Base-by-base conservation (phyloP, 2,329 filamentous ascomycete genomes). In the Hypoxylon sp. region DNA sequence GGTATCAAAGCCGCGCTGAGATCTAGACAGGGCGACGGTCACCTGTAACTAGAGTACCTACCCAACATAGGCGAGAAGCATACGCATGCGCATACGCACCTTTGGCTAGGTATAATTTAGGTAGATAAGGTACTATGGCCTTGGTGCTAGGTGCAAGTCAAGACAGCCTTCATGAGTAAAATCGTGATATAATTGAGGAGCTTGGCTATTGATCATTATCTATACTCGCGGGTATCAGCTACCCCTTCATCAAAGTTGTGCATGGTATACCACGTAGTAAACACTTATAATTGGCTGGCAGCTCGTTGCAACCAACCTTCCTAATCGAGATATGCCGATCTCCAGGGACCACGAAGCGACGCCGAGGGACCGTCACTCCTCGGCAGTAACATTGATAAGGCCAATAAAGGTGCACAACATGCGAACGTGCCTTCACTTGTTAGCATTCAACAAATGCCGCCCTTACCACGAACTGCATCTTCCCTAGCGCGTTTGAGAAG, bases 321-420 rank as follows among this genome's bases (percentile, higher is more conserved):
- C 69, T 72, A 72, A 64, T 72, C 10, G 69, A 56, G 40, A 42
- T 63, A 40, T 11, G 58, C 66, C 66, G 69, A 72, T 68, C 67
- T 20, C 66, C 69, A 72, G 67, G 61, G 61, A 70, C 69, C 63
- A 54, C 30, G 40, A 55, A 44, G 40, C 59, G 35, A 40, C 27
- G 22, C 37, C 48, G 25, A 44, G 31, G 49, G 49, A 13, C 30
- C 42, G 40, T 53, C 42, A 37, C 50, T 59, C 48, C 54, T 10
- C 37, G 30, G 50, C 17, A 25, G 17, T 22, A 40, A 50, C 49
- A 49, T 53, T 25, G 44, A 57, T 69, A 63, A 68, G 51, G 55
- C 69, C 69, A 72, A 72, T 70, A 20, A 61, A 65, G 60, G 55
- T 44, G n/a, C 61, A 25, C 57, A 31, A n/a, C 22, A 40, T 57